Base-by-base conservation (phyloP, 371 early-diverging fungal genomes). In the Apophysomyces variabilis region DNA sequence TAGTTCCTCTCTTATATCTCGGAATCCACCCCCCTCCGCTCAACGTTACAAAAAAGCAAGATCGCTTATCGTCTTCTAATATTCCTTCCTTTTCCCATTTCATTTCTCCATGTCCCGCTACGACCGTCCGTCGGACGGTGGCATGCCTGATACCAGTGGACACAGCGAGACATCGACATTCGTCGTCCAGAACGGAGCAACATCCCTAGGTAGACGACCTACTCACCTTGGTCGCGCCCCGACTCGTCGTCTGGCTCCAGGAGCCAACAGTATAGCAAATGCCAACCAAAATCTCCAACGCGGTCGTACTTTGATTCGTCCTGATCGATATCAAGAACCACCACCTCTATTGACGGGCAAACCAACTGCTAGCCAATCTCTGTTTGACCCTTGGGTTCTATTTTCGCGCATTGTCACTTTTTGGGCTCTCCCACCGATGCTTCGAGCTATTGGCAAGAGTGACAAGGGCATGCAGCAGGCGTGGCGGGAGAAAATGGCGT, bases 401-500 rank as follows among this genome's bases (percentile, higher is more conserved):
- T 90, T 91, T 66, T 90, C 93, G 32, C 80, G 89, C 36, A 80
- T 92, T 64, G 76, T 90, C 50, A 90, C 93, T 38, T 93, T 89
- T 69, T 92, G 92, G 92, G 90, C 91, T 2, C 83, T 92, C 1
- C 83, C 88, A 16, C 76, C 88, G 26, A 74, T 91, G 73, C 73
- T 93, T 43, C 71, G 69, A 26, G 79, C 80, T 1, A 61, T 77
- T 16, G 85, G 87, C 7, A 84, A 85, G 70, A 70, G 72, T 41
- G 93, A 91, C 45, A 68, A 83, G 44, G 77, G 79, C 35, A 87
- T 93, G 80, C 92, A 89, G 66, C 94, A 93, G 71, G 96, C 96
- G 12, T 95, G 95, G 95, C 87, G 97, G 63, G 97, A 96, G 69
- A 96, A 96, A 70, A 78, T 95, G 26, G 83, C 92, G 5, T 79